Conservation (phyloP, 1,284 basidiomycete species). For the Albatrellus sp. region DNA sequence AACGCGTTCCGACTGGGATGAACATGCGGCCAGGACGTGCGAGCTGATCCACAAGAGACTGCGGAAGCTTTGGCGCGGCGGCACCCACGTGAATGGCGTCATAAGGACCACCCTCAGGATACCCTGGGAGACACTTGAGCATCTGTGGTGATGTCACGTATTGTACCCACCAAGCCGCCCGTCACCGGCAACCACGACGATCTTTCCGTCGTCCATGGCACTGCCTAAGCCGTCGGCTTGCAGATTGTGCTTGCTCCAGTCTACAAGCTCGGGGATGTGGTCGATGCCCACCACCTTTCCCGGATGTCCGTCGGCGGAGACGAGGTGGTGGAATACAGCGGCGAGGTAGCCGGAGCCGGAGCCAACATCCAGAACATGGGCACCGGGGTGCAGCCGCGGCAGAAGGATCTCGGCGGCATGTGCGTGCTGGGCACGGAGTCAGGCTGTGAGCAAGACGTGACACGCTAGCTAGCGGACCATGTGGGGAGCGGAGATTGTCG, state of each 20-base stretch:
- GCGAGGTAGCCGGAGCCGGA: conserved; percentile 70
- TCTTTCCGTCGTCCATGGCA: conserved; percentile 36
- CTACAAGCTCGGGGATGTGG: conserved; percentile 72
- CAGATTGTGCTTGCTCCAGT: conserved; percentile 63
- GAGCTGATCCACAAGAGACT: conserved; percentile 69
- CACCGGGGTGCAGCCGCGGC: conserved; percentile 55
- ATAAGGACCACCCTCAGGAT: conserved; percentile 37
- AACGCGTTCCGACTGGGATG: conserved; percentile 70
- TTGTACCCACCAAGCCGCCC: conserved; percentile 54
- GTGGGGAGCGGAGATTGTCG: conserved; percentile 86
- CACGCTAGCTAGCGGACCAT: conserved; percentile 40
- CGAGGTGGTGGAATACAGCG: conserved; percentile 69
- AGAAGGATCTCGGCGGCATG: conserved; percentile 68
- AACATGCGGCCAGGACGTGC: conserved; percentile 85
- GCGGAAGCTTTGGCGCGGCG: conserved; percentile 70
- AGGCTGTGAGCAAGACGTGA: not conserved
- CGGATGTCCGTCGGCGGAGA: conserved; percentile 25
- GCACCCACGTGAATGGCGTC: conserved; percentile 94
- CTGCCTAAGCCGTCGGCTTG: conserved; percentile 50
- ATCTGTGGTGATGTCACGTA: not conserved
- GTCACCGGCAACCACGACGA: conserved; percentile 68
- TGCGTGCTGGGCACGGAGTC: conserved; percentile 46
- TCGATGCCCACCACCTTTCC: conserved; percentile 85
- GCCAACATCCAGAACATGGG: conserved; percentile 72
- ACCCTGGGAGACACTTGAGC: conserved; percentile 5